Conservation (phyloP, 768 basidiomycete species). For the Termitomyces sp. region DNA sequence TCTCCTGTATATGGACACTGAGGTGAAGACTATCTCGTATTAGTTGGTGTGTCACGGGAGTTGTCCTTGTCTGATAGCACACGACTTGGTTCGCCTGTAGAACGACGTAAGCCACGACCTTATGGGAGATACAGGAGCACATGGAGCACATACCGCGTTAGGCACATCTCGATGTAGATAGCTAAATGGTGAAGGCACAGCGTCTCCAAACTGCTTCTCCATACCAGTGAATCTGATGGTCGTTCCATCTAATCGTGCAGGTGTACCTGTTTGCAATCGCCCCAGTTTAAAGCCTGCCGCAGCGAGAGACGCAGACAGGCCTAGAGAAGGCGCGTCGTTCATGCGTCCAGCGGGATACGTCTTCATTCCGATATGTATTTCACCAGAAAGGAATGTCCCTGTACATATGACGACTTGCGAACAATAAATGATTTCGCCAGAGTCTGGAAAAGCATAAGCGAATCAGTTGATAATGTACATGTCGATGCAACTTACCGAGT, state of each 20-base stretch:
- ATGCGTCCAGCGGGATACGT: conserved; percentile 76
- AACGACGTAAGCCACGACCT: neutral
- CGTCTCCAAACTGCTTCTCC: conserved; percentile 62
- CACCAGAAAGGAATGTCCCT: conserved; percentile 86
- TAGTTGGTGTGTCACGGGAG: conserved; percentile 65
- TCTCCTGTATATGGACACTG: conserved; percentile 84
- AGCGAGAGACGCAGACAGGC: conserved; percentile 71
- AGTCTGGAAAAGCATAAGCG: conserved; percentile 37
- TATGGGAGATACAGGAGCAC: too few relatives aligned
- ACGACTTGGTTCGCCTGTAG: conserved; percentile 62
- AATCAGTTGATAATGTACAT: neutral
- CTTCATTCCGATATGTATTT: conserved; percentile 83
- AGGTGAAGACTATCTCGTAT: conserved; percentile 70
- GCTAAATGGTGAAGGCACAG: conserved; percentile 65
- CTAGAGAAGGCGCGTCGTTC: conserved; percentile 63
- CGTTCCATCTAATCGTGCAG: conserved; percentile 65
- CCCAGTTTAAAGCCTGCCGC: conserved; percentile 78
- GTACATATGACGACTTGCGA: conserved; percentile 85
- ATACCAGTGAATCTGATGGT: conserved; percentile 68
- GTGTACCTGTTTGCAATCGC: conserved; percentile 82
- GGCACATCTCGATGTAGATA: conserved; percentile 63
- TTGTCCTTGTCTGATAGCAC: conserved; percentile 74
- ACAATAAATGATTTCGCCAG: conserved; percentile 69
- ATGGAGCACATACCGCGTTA: conserved; percentile 61
- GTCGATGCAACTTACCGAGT: conserved; percentile 39